phyloP scores from a whole-genome alignment of 2,329 filamentous ascomycete species.

The Curvularia lunata region DNA sequence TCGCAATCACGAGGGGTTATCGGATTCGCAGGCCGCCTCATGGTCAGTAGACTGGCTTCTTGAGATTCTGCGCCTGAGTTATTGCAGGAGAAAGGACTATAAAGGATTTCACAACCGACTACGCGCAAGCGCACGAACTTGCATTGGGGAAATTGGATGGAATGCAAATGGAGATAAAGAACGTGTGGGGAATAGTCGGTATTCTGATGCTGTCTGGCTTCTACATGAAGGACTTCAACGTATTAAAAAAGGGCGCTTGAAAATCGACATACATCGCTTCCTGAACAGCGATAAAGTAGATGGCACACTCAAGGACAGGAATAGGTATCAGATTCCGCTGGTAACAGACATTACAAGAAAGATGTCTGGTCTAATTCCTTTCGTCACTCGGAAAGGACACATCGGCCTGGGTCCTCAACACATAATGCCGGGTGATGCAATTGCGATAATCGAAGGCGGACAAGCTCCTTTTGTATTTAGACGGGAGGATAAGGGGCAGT shows the following conservation, averaged over 20 bases:
- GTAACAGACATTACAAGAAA: conserved; percentile 14
- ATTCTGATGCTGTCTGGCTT: background rate
- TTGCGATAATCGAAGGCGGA: conserved; percentile 22
- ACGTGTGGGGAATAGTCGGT: background rate
- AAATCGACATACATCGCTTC: background rate
- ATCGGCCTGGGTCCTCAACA: conserved; percentile 17
- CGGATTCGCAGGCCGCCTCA: background rate
- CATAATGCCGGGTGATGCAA: conserved; percentile 16
- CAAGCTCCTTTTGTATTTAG: conserved; percentile 27
- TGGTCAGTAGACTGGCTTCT: conserved; percentile 1
- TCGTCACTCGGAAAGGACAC: conserved; percentile 22
- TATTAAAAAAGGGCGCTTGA: background rate
- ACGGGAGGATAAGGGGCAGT: conserved; percentile 4
- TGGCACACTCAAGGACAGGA: background rate
- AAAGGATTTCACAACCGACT: background rate
- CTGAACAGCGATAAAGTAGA: background rate
- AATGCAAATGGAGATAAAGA: background rate
- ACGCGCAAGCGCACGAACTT: conserved; percentile 1
- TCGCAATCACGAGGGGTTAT: background rate
- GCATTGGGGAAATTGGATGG: background rate
- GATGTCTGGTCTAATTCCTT: conserved; percentile 19
- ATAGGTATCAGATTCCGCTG: background rate
- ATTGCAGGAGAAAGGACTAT: background rate
- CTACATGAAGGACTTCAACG: background rate
- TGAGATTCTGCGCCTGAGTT: background rate